These are phyloP conservation scores for Starmerella khaoyaiensis DNA, from an alignment of 805 yeast genomes.

Conservation along the genomic window DNA sequence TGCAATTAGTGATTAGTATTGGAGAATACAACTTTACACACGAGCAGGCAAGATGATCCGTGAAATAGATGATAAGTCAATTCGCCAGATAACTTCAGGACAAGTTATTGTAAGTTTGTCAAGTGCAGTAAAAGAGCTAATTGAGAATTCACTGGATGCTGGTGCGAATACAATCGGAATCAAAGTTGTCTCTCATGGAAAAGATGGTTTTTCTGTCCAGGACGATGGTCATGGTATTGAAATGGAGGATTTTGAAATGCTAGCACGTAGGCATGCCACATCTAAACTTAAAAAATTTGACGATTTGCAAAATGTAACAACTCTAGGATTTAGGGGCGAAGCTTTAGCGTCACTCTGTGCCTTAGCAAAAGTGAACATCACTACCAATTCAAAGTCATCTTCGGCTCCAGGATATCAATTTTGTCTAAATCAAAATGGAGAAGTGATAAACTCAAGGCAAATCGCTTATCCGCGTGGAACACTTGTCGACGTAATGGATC, in stretches of 20 bases:
- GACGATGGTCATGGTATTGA: slow-evolving; percentile 69
- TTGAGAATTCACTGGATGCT: slow-evolving; percentile 84
- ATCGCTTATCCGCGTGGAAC: slow-evolving; percentile 60
- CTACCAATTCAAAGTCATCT: slow-evolving; percentile 33
- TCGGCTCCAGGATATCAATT: slow-evolving; percentile 52
- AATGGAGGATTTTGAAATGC: slow-evolving; percentile 33
- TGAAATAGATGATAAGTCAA: slow-evolving; percentile 39
- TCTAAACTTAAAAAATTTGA: slow-evolving; percentile 37
- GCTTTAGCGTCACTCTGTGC: slow-evolving; percentile 46
- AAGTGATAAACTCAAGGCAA: slow-evolving; percentile 28
- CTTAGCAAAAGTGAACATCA: slow-evolving; percentile 35
- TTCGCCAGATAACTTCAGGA: slow-evolving; percentile 75
- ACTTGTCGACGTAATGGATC: slow-evolving; percentile 38
- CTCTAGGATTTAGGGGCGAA: slow-evolving; percentile 65
- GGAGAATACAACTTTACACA: too few species aligned
- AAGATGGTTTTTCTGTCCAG: slow-evolving; percentile 51
- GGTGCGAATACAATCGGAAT: slow-evolving; percentile 54
- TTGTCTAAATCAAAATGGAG: slow-evolving; percentile 45
- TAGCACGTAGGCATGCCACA: slow-evolving; percentile 42
- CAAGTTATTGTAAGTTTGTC: slow-evolving; percentile 77
- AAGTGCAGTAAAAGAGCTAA: slow-evolving; percentile 68
- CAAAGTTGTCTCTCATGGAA: slow-evolving; percentile 55
- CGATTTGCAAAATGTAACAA: slow-evolving; percentile 31
- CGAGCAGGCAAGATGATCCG: slow-evolving; percentile 23
- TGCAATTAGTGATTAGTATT: too few species aligned